Percentiles rank a stretch among this genome's conserved stretches.
phyloP scores from a whole-genome alignment of 345 rosid genomes.

The Noccaea bulbosa region DNA sequence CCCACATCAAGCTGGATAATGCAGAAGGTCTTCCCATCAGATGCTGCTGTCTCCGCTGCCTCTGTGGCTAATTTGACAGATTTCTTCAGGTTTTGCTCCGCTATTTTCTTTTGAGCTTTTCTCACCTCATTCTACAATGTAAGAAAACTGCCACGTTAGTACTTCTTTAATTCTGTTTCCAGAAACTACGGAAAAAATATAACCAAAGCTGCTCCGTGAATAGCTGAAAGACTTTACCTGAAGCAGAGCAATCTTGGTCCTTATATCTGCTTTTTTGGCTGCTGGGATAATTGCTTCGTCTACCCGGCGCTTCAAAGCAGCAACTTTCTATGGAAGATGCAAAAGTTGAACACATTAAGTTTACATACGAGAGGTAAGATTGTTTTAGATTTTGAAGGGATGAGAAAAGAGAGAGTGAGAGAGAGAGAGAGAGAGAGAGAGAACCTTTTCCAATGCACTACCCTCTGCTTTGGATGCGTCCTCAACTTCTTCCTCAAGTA shows the following conservation, averaged over 20 bases:
- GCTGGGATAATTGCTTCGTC: constrained; percentile 83
- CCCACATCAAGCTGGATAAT: constrained; percentile 80
- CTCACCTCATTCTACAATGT: constrained; percentile 62
- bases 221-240: constrained; percentile 56
- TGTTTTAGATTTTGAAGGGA: not conserved
- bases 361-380: not conserved
- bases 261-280: constrained; percentile 81
- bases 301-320: constrained; percentile 74
- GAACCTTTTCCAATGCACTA: constrained; percentile 82
- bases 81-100: constrained; percentile 78
- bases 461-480: constrained; percentile 71
- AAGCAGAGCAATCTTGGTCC: constrained; percentile 68
- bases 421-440: not conserved
- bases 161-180: not conserved
- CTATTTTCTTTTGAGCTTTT: constrained; percentile 87
- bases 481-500: constrained; percentile 70
- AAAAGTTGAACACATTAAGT: constrained; percentile 24
- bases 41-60: constrained; percentile 68
- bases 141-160: not conserved
- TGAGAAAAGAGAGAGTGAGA: not conserved
- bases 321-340: constrained; percentile 62
- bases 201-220: not conserved
- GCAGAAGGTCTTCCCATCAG: constrained; percentile 77
- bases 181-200: not conserved
- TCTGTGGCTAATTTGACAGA: constrained; percentile 66